A percentile compares a stretch with the other conserved stretches of the same genome.
phyloP scores from a whole-genome alignment of 2,329 filamentous ascomycete species.

The Emergomyces africanus region DNA sequence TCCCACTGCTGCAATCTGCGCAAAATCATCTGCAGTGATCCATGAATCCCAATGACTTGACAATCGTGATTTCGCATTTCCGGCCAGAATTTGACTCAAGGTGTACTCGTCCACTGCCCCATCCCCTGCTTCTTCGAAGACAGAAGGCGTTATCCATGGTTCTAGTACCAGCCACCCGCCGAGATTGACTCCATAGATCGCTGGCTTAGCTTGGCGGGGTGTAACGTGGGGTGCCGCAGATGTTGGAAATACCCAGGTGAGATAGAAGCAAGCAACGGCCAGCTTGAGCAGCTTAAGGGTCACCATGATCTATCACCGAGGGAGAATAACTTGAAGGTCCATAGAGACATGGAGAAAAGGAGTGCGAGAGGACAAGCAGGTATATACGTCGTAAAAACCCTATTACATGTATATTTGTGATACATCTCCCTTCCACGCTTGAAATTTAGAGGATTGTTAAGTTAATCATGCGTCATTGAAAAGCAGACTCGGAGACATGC shows the following conservation, averaged over 20 bases:
- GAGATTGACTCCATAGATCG: slow-evolving; percentile 50
- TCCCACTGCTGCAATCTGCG: slow-evolving; percentile 41
- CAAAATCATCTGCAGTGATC: slow-evolving; percentile 43
- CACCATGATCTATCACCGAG: neutral
- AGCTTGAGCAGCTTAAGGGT: neutral
- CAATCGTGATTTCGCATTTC: slow-evolving; percentile 36
- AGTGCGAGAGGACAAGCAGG: neutral
- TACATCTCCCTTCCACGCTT: neutral
- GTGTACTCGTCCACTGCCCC: slow-evolving; percentile 47
- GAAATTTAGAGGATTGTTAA: too few relatives aligned
- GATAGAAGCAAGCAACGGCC: neutral
- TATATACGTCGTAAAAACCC: neutral
- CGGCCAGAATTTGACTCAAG: slow-evolving; percentile 37
- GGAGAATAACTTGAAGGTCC: neutral
- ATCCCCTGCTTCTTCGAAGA: slow-evolving; percentile 40
- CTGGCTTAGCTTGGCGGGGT: neutral
- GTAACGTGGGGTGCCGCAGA: neutral
- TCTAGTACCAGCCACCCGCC: slow-evolving; percentile 54
- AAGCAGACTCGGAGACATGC: too few relatives aligned
- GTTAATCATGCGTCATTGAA: too few relatives aligned
- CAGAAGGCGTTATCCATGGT: slow-evolving; percentile 51
- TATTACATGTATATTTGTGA: neutral
- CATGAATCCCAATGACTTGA: slow-evolving; percentile 47
- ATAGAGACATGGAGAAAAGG: neutral
- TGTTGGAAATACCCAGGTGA: neutral